These are phyloP conservation scores for Celoporthe dispersa DNA, from an alignment of 2,329 filamentous ascomycete genomes.

Conservation along the genomic window DNA sequence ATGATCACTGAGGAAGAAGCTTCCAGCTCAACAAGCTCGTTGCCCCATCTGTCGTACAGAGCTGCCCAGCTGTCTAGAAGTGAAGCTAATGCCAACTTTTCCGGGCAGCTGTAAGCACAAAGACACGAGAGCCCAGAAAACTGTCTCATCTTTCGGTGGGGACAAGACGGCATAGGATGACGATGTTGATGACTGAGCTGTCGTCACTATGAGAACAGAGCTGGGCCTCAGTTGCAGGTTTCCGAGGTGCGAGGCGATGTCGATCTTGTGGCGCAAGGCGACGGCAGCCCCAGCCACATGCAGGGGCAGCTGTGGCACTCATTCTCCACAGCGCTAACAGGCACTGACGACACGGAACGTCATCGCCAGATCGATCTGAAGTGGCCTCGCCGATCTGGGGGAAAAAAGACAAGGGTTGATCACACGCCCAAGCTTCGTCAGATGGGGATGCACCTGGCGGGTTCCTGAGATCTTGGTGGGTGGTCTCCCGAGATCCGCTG, in stretches of 20 bases:
- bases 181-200: not conserved
- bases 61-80: not conserved
- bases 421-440: not conserved
- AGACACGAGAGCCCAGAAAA: not conserved
- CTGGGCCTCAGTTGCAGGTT: not conserved
- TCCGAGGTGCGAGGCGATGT: not conserved
- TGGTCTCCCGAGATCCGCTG: not conserved
- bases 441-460: too few species aligned
- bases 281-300: slow-evolving; percentile 3
- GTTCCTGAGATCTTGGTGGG: not conserved
- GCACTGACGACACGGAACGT: slow-evolving; percentile 13
- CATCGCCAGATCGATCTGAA: not conserved
- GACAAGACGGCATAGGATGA: not conserved
- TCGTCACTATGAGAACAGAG: slow-evolving; percentile 9
- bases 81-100: slow-evolving; percentile 8
- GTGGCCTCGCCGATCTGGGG: not conserved
- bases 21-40: not conserved
- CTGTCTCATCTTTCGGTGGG: not conserved
- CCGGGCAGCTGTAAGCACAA: not conserved
- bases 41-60: not conserved
- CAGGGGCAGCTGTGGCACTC: not conserved
- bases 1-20: not conserved
- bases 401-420: not conserved
- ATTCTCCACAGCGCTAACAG: not conserved
- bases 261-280: slow-evolving; percentile 13